A percentile compares a stretch with the other conserved stretches of the same genome.
These are phyloP conservation scores for Gossypium turneri DNA, from an alignment of 345 rosid species.

Conservation along the genomic window DNA sequence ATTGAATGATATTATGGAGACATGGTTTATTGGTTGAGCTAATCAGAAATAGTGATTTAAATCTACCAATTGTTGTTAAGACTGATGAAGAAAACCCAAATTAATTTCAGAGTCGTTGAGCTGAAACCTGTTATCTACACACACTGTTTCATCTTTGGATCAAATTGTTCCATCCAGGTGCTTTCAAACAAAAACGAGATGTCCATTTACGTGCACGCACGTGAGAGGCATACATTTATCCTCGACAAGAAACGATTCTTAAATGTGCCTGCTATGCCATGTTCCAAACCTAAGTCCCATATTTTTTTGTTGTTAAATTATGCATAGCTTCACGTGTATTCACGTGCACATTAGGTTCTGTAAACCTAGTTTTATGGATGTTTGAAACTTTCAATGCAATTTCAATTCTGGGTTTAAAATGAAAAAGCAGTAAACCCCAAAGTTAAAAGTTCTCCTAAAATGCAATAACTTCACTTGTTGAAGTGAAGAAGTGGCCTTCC, in stretches of 20 bases:
- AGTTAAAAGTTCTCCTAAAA: neutral
- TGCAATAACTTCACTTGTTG: neutral
- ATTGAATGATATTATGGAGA: too few relatives aligned
- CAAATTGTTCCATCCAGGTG: neutral
- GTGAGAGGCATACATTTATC: neutral
- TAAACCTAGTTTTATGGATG: constrained; percentile 10
- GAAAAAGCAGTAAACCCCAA: neutral
- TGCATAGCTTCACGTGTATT: neutral
- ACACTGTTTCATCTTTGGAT: neutral
- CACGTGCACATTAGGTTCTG: neutral
- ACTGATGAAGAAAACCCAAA: neutral
- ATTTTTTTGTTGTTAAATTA: neutral
- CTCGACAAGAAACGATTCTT: neutral
- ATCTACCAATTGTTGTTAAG: neutral
- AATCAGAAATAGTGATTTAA: neutral
- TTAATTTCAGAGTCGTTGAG: neutral
- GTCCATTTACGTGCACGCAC: neutral
- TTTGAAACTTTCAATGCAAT: neutral
- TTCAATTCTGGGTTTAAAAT: neutral
- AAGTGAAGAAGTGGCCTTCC: neutral
- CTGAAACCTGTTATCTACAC: neutral
- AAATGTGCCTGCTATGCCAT: neutral
- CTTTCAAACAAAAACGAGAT: neutral
- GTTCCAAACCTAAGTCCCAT: neutral
- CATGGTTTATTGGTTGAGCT: too few relatives aligned